Evolutionary conservation across 768 basidiomycete species (phyloP), one percentile per base, ranked within the genome.

Genomic region (Rickenella mellea): DNA sequence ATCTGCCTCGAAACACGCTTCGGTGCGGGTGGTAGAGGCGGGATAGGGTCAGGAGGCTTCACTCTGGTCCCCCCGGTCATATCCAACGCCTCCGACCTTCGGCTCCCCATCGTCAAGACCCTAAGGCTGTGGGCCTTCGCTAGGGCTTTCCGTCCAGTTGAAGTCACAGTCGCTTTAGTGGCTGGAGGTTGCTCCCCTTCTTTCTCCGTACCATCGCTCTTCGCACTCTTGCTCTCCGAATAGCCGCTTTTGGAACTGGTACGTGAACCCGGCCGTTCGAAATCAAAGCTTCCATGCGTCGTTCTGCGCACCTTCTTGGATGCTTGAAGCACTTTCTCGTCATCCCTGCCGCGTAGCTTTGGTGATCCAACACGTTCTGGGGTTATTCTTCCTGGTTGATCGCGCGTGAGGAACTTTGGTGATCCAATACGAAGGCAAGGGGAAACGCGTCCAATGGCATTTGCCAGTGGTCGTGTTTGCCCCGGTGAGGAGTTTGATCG

Each of bases 241-340:
- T 36, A 17, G 19, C 33, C 33, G 33, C 33, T 36, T 22, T 36
- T 36, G 19, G 33, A 36, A 11, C 33, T 36, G 2, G 19, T 22
- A 36, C 33, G 33, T 12, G 52, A 20, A 4, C 74, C 69, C 0
- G 83, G 82, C 27, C 81, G 67, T 58, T 85, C 83, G 49, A 85
- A 84, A 53, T 85, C 83, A 55, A 85, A 84, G 51, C 77, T 81
- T 5, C 81, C 81, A 48, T 81, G 80, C 53, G 81, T 80, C 30
- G 65, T 71, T 1, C 72, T 61, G 38, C 70, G 67, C 24, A 52
- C 14, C 48, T 33, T 12, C 32, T 30, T 21, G 48, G 38, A 39
- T 48, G 45, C 11, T 35, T 47, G 51, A 30, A 47, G 45, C n/a
- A n/a, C n/a, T 22, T 36, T 36, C 33, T 36, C 33, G 33, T 22